Conservation (phyloP, 176 grass and related monocot genomes). For the Alloteropsis semialata region DNA sequence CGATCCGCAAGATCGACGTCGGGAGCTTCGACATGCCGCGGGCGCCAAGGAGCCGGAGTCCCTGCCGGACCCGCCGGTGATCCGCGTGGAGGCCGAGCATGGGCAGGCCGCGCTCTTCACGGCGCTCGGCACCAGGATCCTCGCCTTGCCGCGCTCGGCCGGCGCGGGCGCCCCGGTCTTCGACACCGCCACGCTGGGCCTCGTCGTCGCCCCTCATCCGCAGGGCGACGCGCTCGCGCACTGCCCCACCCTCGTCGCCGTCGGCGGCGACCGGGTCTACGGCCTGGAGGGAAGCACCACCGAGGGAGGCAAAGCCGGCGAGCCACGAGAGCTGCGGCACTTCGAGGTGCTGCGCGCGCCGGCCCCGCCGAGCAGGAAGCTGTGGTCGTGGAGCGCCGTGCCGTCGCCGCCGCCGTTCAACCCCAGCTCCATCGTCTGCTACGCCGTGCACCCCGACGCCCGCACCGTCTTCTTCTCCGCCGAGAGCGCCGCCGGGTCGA, state of each 20-base stretch:
- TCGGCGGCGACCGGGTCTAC: neutral
- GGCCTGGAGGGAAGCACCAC: neutral
- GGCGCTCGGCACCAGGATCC: neutral
- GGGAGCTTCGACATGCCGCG: neutral
- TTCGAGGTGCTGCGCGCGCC: neutral
- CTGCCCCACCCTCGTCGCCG: neutral
- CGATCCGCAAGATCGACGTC: neutral
- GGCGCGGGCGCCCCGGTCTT: neutral
- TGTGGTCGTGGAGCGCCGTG: neutral
- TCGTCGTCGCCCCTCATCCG: neutral
- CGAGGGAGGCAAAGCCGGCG: no score
- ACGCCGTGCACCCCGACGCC: neutral
- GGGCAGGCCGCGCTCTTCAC: neutral
- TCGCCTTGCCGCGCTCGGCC: neutral
- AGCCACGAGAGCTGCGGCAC: neutral
- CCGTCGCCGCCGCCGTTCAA: neutral
- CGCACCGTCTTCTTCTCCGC: neutral
- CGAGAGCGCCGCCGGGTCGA: no score
- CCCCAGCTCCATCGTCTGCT: no score
- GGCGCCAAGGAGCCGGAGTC: neutral
- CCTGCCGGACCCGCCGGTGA: neutral
- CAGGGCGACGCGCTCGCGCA: neutral
- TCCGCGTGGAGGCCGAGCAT: neutral
- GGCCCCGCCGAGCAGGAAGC: neutral
- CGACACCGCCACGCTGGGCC: neutral